These are phyloP conservation scores for Botryobasidium botryosum DNA, from an alignment of 768 basidiomycete species.

Conservation along the genomic window DNA sequence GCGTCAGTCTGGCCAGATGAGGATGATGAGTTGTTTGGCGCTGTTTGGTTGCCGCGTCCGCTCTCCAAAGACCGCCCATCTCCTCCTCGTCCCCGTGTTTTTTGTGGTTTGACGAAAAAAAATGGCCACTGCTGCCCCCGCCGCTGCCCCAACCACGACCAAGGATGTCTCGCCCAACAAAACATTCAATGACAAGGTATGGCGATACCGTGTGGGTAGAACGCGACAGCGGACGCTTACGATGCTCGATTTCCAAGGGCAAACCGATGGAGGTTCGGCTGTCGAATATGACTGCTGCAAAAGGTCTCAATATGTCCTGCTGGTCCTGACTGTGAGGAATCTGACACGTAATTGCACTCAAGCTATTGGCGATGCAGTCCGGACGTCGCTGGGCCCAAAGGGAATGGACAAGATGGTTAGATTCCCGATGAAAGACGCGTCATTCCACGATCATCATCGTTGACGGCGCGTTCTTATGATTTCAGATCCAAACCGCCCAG, in stretches of 20 bases:
- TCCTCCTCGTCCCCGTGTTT: too few relatives aligned
- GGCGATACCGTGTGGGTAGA: constrained; percentile 1
- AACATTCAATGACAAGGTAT: constrained; percentile 84
- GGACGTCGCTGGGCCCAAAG: constrained; percentile 88
- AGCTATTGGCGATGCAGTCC: constrained; percentile 96
- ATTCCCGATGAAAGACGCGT: not conserved
- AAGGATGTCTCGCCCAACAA: too few relatives aligned
- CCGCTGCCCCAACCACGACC: constrained; percentile 43
- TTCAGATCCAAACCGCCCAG: constrained; percentile 85
- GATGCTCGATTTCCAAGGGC: constrained; percentile 36
- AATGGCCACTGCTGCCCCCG: constrained; percentile 8
- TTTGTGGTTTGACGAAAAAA: not conserved
- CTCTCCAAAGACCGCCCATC: too few relatives aligned
- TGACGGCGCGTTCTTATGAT: not conserved
- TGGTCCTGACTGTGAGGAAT: not conserved
- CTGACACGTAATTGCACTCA: constrained; percentile 3
- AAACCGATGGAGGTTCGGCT: constrained; percentile 97
- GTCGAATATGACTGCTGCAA: constrained; percentile 96
- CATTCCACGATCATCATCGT: not conserved
- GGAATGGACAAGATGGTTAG: constrained; percentile 99
- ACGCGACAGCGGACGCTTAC: not conserved
- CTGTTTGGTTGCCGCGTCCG: too few relatives aligned
- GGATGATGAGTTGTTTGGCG: too few relatives aligned
- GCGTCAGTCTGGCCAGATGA: too few relatives aligned
- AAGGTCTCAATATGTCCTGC: constrained; percentile 37